A percentile compares a stretch with the other conserved stretches of the same genome.
Conservation (phyloP, 352 stramenopile species). For the Pythium aphanidermatum region DNA sequence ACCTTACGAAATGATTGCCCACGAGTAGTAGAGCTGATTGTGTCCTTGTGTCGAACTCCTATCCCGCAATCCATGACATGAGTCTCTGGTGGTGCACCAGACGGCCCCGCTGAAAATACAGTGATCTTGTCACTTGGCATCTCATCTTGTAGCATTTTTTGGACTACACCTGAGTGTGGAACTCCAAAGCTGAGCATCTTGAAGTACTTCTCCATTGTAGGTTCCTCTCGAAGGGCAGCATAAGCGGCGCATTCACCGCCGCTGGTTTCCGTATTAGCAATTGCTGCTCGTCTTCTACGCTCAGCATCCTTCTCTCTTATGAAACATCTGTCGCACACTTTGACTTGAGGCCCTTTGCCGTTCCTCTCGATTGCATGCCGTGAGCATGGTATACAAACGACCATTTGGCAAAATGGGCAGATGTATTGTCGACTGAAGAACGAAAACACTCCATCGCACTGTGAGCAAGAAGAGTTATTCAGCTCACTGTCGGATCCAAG, state of each 20-base stretch:
- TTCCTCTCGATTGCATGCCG: conserved; percentile 43
- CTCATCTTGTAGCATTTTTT: conserved; percentile 82
- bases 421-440: conserved; percentile 64
- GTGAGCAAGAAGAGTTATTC: conserved; percentile 27
- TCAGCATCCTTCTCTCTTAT: conserved; percentile 62
- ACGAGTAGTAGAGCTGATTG: conserved; percentile 21
- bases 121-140: conserved; percentile 49
- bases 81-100: conserved; percentile 11
- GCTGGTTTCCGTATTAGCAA: conserved; percentile 1
- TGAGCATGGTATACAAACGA: conserved; percentile 56
- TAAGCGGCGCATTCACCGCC: conserved; percentile 42
- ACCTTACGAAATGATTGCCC: conserved; percentile 70
- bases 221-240: conserved; percentile 42
- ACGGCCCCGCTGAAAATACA: conserved; percentile 46
- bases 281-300: conserved; percentile 26
- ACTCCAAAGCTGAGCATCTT: conserved; percentile 82
- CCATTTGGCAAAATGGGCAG: conserved; percentile 41
- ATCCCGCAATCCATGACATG: background rate
- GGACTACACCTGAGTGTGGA: conserved; percentile 47
- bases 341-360: conserved; percentile 33
- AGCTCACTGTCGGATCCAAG: conserved; percentile 30
- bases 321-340: conserved; percentile 72
- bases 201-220: conserved; percentile 81
- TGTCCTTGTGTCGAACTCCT: conserved; percentile 1
- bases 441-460: conserved; percentile 57